phyloP scores from a whole-genome alignment of 1,284 basidiomycete genomes.

The Puccinia polysora region DNA sequence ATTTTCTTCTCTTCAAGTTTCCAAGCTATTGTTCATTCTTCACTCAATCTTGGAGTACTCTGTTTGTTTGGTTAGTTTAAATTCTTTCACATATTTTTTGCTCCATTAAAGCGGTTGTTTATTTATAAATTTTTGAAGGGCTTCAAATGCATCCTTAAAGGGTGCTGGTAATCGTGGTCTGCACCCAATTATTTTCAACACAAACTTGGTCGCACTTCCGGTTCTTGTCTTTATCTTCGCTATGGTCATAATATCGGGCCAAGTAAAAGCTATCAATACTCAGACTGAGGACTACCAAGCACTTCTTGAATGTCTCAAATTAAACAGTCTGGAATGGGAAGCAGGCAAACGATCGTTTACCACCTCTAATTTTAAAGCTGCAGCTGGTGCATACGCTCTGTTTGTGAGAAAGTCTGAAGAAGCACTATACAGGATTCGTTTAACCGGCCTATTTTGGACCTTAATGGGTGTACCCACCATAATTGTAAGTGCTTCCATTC shows the following conservation, averaged over 20 bases:
- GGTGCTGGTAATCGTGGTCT: not conserved
- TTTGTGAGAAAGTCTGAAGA: not conserved
- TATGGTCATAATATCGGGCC: not conserved
- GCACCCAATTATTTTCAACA: not conserved
- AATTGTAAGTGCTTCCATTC: constrained; percentile 11
- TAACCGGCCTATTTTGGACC: constrained; percentile 2
- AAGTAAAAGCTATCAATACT: not conserved
- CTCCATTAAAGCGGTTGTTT: not conserved
- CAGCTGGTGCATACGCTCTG: not conserved
- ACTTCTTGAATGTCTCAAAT: not conserved
- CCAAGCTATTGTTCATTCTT: constrained; percentile 20
- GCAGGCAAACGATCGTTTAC: not conserved
- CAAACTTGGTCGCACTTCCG: not conserved
- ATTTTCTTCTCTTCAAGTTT: not conserved
- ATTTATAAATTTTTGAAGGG: not conserved
- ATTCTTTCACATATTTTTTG: not conserved
- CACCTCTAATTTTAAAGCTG: not conserved
- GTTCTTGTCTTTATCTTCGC: not conserved
- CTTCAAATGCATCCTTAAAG: constrained; percentile 19
- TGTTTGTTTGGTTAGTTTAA: constrained; percentile 13
- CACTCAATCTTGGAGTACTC: constrained; percentile 17
- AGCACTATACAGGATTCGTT: not conserved
- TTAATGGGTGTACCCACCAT: constrained; percentile 8
- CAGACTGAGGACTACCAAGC: not conserved
- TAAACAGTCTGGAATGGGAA: constrained; percentile 1